A percentile compares a stretch with the other conserved stretches of the same genome.
Evolutionary conservation across 2,329 filamentous ascomycete genomes (phyloP).

Genomic region (Geoglossum cookeanum): DNA sequence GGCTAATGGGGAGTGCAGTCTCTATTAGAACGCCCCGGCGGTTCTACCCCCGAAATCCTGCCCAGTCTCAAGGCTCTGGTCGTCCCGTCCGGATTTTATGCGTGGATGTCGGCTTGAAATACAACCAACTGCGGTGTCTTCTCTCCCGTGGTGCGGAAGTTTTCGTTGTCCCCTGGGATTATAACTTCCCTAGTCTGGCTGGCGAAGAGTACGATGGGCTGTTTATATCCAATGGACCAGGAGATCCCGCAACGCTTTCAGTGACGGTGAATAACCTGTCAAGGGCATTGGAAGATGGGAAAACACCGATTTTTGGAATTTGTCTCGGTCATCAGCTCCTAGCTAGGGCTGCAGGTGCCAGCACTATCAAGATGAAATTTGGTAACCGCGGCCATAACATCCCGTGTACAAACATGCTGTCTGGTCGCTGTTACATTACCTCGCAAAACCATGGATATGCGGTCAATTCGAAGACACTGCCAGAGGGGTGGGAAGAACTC

Average conservation of each 20-base stretch:
- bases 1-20: too few species aligned
- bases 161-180: constrained; percentile 87
- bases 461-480: constrained; percentile 61
- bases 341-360: constrained; percentile 68
- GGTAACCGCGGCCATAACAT: constrained; percentile 98
- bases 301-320: constrained; percentile 85
- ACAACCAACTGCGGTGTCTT: constrained; percentile 90
- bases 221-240: constrained; percentile 94
- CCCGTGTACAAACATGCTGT: constrained; percentile 87
- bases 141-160: constrained; percentile 84
- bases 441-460: constrained; percentile 97
- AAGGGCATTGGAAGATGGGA: constrained; percentile 55
- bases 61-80: constrained; percentile 62
- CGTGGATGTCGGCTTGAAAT: constrained; percentile 95
- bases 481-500: constrained; percentile 71
- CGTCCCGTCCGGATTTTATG: constrained; percentile 74
- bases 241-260: constrained; percentile 75
- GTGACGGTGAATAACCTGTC: constrained; percentile 63
- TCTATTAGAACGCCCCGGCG: too few species aligned
- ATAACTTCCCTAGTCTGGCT: constrained; percentile 62
- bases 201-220: constrained; percentile 84
- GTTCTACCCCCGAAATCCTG: too few species aligned
- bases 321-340: constrained; percentile 90
- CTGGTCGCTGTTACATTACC: constrained; percentile 94
- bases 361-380: constrained; percentile 94